Evolutionary conservation across 2,329 filamentous ascomycete genomes (phyloP).

Genomic region (Tolypocladium cylindrosporum): DNA sequence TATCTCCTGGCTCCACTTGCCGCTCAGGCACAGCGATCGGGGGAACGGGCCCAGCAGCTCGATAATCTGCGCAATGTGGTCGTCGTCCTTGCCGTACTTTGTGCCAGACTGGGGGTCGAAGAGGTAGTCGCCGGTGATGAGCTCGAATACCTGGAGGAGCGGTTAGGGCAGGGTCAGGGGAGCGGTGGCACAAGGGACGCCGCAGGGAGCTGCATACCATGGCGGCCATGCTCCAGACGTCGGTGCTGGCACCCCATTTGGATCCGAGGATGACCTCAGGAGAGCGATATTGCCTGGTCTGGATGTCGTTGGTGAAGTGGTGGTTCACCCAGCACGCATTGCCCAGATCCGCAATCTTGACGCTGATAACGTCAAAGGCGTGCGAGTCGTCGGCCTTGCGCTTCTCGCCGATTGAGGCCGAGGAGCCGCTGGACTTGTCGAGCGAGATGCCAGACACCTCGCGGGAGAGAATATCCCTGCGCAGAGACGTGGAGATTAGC

Average conservation of each 20-base stretch:
- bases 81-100: slow-evolving; percentile 98
- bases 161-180: neutral
- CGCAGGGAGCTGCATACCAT: slow-evolving; percentile 58
- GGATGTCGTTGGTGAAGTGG: slow-evolving; percentile 98
- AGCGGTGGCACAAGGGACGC: neutral
- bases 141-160: slow-evolving; percentile 68
- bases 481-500: neutral
- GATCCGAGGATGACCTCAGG: slow-evolving; percentile 93
- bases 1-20: slow-evolving; percentile 97
- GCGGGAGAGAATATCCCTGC: slow-evolving; percentile 76
- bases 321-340: slow-evolving; percentile 99
- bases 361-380: slow-evolving; percentile 71
- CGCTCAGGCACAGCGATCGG: slow-evolving; percentile 80
- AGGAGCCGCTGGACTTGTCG: slow-evolving; percentile 53
- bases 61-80: slow-evolving; percentile 98
- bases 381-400: slow-evolving; percentile 48
- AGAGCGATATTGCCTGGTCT: slow-evolving; percentile 93
- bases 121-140: slow-evolving; percentile 96
- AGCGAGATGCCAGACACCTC: slow-evolving; percentile 93
- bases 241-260: slow-evolving; percentile 98
- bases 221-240: slow-evolving; percentile 98
- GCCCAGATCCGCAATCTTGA: slow-evolving; percentile 96
- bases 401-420: slow-evolving; percentile 50
- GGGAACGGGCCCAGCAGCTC: slow-evolving; percentile 91
- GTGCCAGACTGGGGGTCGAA: slow-evolving; percentile 98